phyloP scores from a whole-genome alignment of 192 early-diverging fungal species.

The Mortierella claussenii region DNA sequence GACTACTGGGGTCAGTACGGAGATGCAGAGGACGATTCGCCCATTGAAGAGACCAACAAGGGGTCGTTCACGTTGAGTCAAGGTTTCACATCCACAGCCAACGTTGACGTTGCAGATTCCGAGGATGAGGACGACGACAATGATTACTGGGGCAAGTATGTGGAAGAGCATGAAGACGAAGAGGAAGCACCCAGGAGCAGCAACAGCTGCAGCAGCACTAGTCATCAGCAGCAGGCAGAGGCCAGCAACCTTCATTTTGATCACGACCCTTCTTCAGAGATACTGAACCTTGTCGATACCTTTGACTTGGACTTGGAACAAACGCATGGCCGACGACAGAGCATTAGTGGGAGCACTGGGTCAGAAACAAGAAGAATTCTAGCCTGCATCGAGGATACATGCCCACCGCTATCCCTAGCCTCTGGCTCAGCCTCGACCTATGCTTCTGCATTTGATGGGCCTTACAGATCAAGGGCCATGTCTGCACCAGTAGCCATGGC shows the following conservation, averaged over 20 bases:
- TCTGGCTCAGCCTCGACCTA: too few relatives aligned
- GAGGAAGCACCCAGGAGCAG: not conserved
- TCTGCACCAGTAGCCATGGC: not conserved
- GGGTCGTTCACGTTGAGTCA: not conserved
- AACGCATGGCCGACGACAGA: not conserved
- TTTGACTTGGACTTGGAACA: not conserved
- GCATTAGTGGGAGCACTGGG: too few relatives aligned
- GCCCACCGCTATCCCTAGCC: not conserved
- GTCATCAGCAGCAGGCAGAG: not conserved
- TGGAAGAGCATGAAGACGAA: constrained; percentile 8
- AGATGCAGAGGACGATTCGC: constrained; percentile 4
- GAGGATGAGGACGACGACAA: constrained; percentile 29
- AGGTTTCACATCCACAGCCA: not conserved
- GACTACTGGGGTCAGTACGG: constrained; percentile 52
- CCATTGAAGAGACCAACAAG: not conserved
- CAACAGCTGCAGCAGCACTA: too few relatives aligned
- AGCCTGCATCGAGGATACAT: not conserved
- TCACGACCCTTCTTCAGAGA: not conserved
- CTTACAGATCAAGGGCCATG: not conserved
- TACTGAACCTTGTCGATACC: not conserved
- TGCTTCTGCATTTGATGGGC: too few relatives aligned
- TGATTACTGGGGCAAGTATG: constrained; percentile 50
- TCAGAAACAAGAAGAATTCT: constrained; percentile 1
- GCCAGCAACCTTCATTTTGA: not conserved
- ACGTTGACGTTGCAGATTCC: not conserved